These are phyloP conservation scores for Coniochaeta sp. DNA, from an alignment of 2,329 filamentous ascomycete genomes.

Conservation along the genomic window DNA sequence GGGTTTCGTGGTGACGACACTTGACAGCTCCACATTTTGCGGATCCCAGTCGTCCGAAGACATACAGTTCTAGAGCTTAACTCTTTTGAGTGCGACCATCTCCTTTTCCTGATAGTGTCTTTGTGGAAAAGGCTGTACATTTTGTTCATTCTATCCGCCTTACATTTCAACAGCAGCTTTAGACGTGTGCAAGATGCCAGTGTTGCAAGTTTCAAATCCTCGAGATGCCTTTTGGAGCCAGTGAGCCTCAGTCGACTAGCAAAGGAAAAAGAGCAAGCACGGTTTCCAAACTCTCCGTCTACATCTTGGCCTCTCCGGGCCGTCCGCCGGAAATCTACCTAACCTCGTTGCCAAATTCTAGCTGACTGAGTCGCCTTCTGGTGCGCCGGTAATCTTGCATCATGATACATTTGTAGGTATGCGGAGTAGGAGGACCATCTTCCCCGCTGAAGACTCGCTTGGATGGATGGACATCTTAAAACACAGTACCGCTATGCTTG, in stretches of 20 bases:
- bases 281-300: too few species aligned
- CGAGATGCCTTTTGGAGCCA: too few species aligned
- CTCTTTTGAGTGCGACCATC: background rate
- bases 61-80: background rate
- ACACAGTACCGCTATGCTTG: background rate
- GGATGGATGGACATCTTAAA: too few species aligned
- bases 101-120: background rate
- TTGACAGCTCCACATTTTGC: background rate
- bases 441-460: background rate
- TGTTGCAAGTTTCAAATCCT: too few species aligned
- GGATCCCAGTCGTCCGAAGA: background rate
- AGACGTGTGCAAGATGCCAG: too few species aligned
- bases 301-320: background rate
- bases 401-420: background rate
- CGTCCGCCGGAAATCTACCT: background rate
- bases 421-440: background rate
- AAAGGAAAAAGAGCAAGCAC: too few species aligned
- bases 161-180: too few species aligned
- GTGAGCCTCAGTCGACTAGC: too few species aligned
- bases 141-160: too few species aligned
- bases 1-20: background rate
- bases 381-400: background rate
- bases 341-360: background rate
- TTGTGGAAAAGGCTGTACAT: too few species aligned
- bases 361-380: background rate